phyloP scores from a whole-genome alignment of 2,329 filamentous ascomycete species.

The Magnaporthiopsis rhizophila region DNA sequence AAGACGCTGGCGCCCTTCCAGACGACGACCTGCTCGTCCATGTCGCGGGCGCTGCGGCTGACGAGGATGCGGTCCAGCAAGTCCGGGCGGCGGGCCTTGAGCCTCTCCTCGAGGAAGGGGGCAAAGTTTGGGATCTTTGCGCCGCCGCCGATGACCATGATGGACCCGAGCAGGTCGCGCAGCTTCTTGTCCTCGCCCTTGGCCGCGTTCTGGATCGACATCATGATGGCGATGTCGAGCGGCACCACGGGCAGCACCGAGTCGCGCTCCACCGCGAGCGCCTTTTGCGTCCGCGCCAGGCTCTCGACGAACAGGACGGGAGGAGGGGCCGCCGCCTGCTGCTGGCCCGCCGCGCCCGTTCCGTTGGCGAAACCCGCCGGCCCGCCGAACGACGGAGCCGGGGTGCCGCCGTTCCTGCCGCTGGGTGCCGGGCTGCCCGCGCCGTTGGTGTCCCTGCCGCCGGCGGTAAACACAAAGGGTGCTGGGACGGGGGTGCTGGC shows the following conservation, averaged over 20 bases:
- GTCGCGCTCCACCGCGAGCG: slow-evolving; percentile 64
- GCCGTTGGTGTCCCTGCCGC: slow-evolving; percentile 36
- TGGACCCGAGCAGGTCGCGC: slow-evolving; percentile 78
- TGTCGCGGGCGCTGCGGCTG: slow-evolving; percentile 71
- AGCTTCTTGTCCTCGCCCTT: slow-evolving; percentile 88
- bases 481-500: slow-evolving; percentile 56
- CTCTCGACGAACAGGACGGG: slow-evolving; percentile 40
- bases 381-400: slow-evolving; percentile 26
- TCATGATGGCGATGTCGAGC: slow-evolving; percentile 83
- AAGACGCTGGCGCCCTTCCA: slow-evolving; percentile 99
- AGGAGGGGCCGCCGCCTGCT: slow-evolving; percentile 11
- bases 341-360: background rate
- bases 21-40: slow-evolving; percentile 93
- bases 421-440: slow-evolving; percentile 45
- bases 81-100: slow-evolving; percentile 59
- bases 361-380: slow-evolving; percentile 2
- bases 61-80: slow-evolving; percentile 53
- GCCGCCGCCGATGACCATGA: slow-evolving; percentile 85
- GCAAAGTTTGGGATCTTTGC: slow-evolving; percentile 75
- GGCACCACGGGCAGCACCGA: slow-evolving; percentile 73
- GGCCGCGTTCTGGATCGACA: slow-evolving; percentile 79
- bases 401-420: slow-evolving; percentile 34
- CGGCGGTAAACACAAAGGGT: slow-evolving; percentile 44
- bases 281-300: slow-evolving; percentile 40
- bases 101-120: slow-evolving; percentile 71